Base-by-base conservation (phyloP, 257 asterid species). In the Nicotiana undulata region DNA sequence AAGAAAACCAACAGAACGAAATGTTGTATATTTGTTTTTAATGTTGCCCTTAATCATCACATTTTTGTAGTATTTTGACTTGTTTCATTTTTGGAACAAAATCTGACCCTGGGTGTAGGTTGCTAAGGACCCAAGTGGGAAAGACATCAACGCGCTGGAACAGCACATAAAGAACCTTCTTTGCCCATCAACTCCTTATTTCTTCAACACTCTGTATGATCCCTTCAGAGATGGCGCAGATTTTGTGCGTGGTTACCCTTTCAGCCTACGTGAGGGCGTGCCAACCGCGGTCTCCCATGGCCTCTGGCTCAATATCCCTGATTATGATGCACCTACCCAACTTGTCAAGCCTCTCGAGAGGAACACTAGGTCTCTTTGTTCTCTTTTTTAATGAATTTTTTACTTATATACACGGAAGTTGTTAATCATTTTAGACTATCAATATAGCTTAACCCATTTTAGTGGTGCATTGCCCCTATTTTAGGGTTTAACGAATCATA, bases 321-420 rank as follows among this genome's bases (percentile, higher is more conserved):
- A 94, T 81, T 94, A 94, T 28, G 98, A 94, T 56, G 98, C 98
- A 8, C 98, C 98, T n/a, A 94, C 98, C 3, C 98, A 94, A 85
- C 98, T 94, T 6, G 98, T 94, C 84, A 94, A 93, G 90, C 98
- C 98, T 32, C 90, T 80, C 0, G 98, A 94, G 84, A 86, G 97
- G 84, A 94, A 94, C 84, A 83, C 89, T 10, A 90, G 87, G 98
- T 94, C 75, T 31, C 64, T n/a, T 26, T 0, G 5, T 16, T 6
- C 3, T 34, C 34, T 8, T 1, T 1, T 51, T 12, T 7, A 9
- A 52, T 26, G 0, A 3, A 18, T 17, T 6, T 59, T 2, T 78
- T 3, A 53, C 22, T 72, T 67, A 66, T 32, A 66, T 32, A 65
- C 8, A 8, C 13, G 4, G 58, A 68, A 11, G 11, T 0, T 20